Conservation (phyloP, 108 stramenopile species). For the Cyclotella baltica region DNA sequence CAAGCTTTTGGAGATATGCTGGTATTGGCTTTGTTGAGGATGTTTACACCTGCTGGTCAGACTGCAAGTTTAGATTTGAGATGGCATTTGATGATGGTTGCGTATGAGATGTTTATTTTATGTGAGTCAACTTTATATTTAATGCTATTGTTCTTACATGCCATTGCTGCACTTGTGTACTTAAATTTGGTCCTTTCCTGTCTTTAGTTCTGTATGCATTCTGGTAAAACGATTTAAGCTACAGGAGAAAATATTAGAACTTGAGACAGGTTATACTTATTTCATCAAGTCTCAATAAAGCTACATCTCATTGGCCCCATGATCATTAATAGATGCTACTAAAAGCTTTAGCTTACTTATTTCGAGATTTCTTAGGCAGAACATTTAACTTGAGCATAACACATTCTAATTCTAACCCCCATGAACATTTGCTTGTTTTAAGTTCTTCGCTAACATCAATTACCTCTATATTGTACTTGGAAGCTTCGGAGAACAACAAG, state of each 20-base stretch:
- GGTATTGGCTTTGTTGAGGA: slow-evolving; percentile 70
- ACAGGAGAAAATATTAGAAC: background rate
- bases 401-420: slow-evolving; percentile 66
- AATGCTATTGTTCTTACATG: background rate
- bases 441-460: slow-evolving; percentile 57
- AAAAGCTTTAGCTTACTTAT: background rate
- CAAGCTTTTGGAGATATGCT: slow-evolving; percentile 67
- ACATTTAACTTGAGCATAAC: slow-evolving; percentile 51
- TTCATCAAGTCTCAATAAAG: too few relatives aligned
- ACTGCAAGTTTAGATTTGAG: slow-evolving; percentile 86
- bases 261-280: too few relatives aligned
- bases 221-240: slow-evolving; percentile 34
- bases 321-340: background rate
- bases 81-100: slow-evolving; percentile 87
- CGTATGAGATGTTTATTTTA: slow-evolving; percentile 87
- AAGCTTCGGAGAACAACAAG: slow-evolving; percentile 56
- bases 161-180: background rate
- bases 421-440: slow-evolving; percentile 32
- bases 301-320: too few relatives aligned
- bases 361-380: background rate
- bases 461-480: slow-evolving; percentile 51
- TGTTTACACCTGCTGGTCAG: slow-evolving; percentile 75
- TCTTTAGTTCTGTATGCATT: slow-evolving; percentile 41
- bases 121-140: slow-evolving; percentile 44
- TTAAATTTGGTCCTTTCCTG: background rate